Conservation (phyloP, 2,329 filamentous ascomycete genomes). For the Harringtonia lauricola region DNA sequence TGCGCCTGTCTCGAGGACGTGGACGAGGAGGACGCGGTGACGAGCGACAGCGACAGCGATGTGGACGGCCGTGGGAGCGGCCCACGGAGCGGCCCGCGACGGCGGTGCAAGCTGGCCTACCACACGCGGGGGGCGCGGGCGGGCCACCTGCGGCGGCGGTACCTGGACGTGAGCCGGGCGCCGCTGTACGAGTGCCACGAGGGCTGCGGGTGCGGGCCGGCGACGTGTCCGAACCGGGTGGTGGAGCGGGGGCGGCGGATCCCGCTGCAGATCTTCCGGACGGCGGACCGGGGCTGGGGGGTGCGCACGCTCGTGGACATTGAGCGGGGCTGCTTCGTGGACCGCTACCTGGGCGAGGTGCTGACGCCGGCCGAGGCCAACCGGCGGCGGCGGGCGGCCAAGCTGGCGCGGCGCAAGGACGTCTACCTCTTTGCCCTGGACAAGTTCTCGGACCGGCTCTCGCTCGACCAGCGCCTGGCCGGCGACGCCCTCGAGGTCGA, state of each 20-base stretch:
- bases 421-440: conserved; percentile 74
- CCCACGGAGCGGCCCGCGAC: conserved; percentile 9
- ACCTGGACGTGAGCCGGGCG: conserved; percentile 40
- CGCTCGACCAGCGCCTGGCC: conserved; percentile 43
- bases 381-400: conserved; percentile 45
- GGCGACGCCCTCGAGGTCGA: conserved; percentile 49
- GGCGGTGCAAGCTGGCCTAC: conserved; percentile 49
- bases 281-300: conserved; percentile 63
- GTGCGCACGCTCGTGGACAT: conserved; percentile 55
- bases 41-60: conserved; percentile 25
- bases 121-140: conserved; percentile 40
- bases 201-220: conserved; percentile 50
- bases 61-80: neutral
- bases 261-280: conserved; percentile 67
- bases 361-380: conserved; percentile 55
- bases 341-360: conserved; percentile 65
- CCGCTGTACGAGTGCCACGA: conserved; percentile 75
- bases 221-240: conserved; percentile 58
- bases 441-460: conserved; percentile 57
- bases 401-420: conserved; percentile 52
- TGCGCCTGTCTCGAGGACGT: conserved; percentile 56
- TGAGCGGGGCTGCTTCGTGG: conserved; percentile 65
- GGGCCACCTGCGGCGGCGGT: conserved; percentile 39
- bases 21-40: conserved; percentile 34
- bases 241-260: conserved; percentile 64